Evolutionary conservation across 768 basidiomycete species (phyloP).

Genomic region (Mycena vulgaris): DNA sequence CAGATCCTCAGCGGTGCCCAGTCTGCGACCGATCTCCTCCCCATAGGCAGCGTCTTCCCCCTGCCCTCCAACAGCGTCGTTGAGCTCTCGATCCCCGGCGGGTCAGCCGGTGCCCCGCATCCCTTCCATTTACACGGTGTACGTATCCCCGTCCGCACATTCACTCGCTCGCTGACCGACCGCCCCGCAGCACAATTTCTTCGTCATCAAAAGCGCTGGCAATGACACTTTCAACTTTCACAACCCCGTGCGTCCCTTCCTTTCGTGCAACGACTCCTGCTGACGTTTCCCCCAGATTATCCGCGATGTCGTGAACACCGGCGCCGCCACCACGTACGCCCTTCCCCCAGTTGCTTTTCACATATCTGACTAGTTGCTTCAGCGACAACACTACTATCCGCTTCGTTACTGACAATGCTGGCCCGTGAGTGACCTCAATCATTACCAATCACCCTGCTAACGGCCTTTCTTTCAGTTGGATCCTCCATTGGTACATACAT

Average conservation of each 20-base stretch:
- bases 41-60: no score
- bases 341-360: not conserved
- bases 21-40: no score
- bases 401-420: slow-evolving; percentile 54
- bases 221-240: slow-evolving; percentile 52
- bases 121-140: no score
- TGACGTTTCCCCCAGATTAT: slow-evolving; percentile 37
- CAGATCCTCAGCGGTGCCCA: no score
- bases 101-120: no score
- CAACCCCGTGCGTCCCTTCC: slow-evolving; percentile 56
- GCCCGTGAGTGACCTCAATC: slow-evolving; percentile 42
- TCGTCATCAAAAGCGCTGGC: no score
- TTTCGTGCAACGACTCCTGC: not conserved
- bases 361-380: not conserved
- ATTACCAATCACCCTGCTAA: no score
- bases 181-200: slow-evolving; percentile 51
- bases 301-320: slow-evolving; percentile 68
- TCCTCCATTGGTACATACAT: slow-evolving; percentile 46
- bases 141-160: no score
- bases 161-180: no score
- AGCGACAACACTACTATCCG: slow-evolving; percentile 56
- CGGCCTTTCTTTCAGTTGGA: slow-evolving; percentile 35
- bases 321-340: slow-evolving; percentile 32
- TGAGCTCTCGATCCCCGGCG: no score
- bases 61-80: no score